Base-by-base conservation (phyloP, 495 filamentous ascomycete species). In the Trichoderma virens region DNA sequence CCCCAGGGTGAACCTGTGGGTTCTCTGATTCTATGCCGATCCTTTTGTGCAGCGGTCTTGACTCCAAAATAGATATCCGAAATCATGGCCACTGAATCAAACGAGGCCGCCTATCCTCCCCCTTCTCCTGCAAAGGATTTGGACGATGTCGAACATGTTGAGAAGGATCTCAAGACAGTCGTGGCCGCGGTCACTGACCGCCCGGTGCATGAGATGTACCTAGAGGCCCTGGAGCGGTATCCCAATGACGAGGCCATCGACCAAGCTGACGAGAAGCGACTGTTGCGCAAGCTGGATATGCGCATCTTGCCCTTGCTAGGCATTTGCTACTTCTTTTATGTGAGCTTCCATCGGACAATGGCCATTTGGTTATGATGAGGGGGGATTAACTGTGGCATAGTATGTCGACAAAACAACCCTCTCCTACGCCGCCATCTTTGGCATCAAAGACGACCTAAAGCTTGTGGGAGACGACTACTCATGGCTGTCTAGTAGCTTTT, bases 261-360 rank as follows among this genome's bases (percentile, higher is more conserved):
- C 41, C 64, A 66, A n/a, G 60, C 60, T 3, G 64, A 32, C 13
- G 64, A 66, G 23, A 56, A 54, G 45, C 43, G 60, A 51, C 2
- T 66, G 30, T n/a, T 43, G 30, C 60, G 64, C 64, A 67, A 70
- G 65, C 64, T 70, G 28, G 69, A 70, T 30, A 43, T 66, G 41
- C 64, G 67, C 51, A 70, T 70, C 32, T 59, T 70, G n/a, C 69
- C 69, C 41, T 78, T 79, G 68, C 68, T 87, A 25, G 81, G 79
- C 4, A 78, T 86, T 41, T 86, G 81, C 63, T 86, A 85, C 45
- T 67, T 67, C 62, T 65, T 76, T 62, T 71, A 71, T 64, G 75
- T 73, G 65, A 75, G 64, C 23, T 62, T 5, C 8, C 20, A 20
- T 9, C 18, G 20, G 14, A 18, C 9, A 41, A 47, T 23, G 18